Conservation (phyloP, 345 rosid species). For the Brassica juncea region DNA sequence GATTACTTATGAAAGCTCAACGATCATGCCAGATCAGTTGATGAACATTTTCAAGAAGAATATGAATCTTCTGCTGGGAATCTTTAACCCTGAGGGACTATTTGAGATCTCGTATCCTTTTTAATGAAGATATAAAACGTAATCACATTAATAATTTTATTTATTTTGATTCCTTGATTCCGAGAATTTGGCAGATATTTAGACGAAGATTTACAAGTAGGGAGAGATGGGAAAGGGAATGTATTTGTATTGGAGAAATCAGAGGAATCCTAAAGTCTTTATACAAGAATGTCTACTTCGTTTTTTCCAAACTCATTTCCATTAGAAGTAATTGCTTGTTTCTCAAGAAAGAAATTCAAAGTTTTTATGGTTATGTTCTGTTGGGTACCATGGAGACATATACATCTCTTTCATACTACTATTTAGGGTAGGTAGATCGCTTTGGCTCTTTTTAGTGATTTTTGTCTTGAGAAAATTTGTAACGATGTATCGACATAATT, state of each 20-base stretch:
- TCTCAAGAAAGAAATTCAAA: constrained; percentile 5
- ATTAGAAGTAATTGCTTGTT: constrained; percentile 17
- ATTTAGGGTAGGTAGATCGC: neutral
- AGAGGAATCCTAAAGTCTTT: constrained; percentile 34
- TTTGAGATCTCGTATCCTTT: constrained; percentile 91
- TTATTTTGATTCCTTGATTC: constrained; percentile 44
- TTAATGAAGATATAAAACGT: neutral
- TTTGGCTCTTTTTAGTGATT: neutral
- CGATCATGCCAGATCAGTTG: constrained; percentile 83
- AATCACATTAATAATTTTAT: neutral
- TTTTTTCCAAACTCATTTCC: constrained; percentile 17
- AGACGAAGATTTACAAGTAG: constrained; percentile 69
- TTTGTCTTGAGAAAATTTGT: neutral
- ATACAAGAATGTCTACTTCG: neutral
- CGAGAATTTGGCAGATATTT: constrained; percentile 54
- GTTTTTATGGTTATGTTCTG: neutral
- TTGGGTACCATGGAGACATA: neutral
- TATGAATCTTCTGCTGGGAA: constrained; percentile 62
- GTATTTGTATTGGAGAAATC: constrained; percentile 72
- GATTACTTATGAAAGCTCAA: constrained; percentile 64
- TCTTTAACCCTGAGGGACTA: constrained; percentile 87
- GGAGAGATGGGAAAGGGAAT: constrained; percentile 82
- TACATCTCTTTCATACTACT: neutral
- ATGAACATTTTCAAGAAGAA: constrained; percentile 74
- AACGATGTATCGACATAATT: neutral